Base-by-base conservation (phyloP, 768 basidiomycete genomes). In the Pleurotus giganteus region DNA sequence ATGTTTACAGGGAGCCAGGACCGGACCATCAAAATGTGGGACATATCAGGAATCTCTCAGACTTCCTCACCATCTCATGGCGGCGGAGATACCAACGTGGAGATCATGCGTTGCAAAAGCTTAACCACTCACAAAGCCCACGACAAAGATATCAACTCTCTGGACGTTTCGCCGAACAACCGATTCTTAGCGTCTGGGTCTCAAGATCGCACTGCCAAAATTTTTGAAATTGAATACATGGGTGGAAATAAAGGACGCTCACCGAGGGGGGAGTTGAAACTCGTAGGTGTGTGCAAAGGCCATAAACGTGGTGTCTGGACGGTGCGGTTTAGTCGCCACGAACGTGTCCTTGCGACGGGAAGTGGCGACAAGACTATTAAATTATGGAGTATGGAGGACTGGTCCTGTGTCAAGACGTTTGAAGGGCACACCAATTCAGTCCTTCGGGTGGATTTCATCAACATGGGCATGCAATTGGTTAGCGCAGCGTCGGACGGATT, bases 351-450 rank as follows among this genome's bases (percentile, higher is more conserved):
- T 51, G 97, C 94, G 50, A 95, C 91, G 7, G 96, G 92, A 36
- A 96, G 94, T 58, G 94, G 94, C 3, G 97, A 99, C 71, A 91
- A 91, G 70, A 94, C 94, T 0, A 82, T 98, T 60, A 92, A 89
- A 68, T 71, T 99, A 28, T 99, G 97, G 97, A 94, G 78, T 70
- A 69, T 98, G 59, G 91, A 95, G 58, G 93, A 98, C 66, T 97
- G 88, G 70, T 83, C 91, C 23, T 99, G 97, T 68, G 66, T 98
- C 58, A 85, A 94, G 79, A 98, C 97, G 19, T 94, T 98, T 63
- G 97, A 99, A 72, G 97, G 97, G 0, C 97, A 99, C 69, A 93
- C 94, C 6, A 98, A 98, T 69, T 97, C 97, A 11, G 94, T 99
- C 28, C 71, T 99, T 51, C 76, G 95, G 49, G 91, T 98, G 27